These are phyloP conservation scores for Stephania cephalantha DNA, from an alignment of 164 flowering plant species.

Conservation along the genomic window DNA sequence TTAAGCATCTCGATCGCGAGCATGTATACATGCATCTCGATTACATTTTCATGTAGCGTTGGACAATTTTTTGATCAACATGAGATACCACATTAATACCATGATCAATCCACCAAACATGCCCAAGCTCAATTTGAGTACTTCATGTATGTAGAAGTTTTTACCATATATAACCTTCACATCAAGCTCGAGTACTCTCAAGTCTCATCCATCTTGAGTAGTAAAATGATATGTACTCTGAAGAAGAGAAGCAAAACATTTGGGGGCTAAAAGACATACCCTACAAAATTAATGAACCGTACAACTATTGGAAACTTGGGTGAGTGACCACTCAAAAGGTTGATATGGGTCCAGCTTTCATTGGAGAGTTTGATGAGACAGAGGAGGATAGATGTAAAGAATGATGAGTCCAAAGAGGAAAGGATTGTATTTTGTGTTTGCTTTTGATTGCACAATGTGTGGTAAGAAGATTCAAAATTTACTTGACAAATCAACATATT, in stretches of 20 bases:
- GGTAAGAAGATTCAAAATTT: neutral
- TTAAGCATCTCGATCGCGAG: neutral
- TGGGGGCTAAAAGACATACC: neutral
- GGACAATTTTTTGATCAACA: no score
- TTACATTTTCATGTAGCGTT: neutral
- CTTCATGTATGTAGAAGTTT: neutral
- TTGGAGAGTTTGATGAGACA: neutral
- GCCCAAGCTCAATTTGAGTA: neutral
- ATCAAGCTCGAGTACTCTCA: no score
- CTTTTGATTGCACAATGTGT: neutral
- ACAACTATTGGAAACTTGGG: neutral
- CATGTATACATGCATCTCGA: neutral
- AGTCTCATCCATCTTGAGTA: no score
- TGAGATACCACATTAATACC: no score
- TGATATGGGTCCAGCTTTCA: neutral
- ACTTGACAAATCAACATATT: neutral
- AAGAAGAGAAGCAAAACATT: no score
- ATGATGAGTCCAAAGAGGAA: slow-evolving; percentile 3
- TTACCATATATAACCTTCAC: no score
- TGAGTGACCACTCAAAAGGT: neutral
- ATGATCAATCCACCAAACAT: no score
- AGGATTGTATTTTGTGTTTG: neutral
- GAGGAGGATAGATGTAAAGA: neutral
- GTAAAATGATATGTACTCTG: no score
- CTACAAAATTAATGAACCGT: neutral